Evolutionary conservation across 257 asterid genomes (phyloP), one percentile per base, ranked within the genome.

Genomic region (Solanum phureja): DNA sequence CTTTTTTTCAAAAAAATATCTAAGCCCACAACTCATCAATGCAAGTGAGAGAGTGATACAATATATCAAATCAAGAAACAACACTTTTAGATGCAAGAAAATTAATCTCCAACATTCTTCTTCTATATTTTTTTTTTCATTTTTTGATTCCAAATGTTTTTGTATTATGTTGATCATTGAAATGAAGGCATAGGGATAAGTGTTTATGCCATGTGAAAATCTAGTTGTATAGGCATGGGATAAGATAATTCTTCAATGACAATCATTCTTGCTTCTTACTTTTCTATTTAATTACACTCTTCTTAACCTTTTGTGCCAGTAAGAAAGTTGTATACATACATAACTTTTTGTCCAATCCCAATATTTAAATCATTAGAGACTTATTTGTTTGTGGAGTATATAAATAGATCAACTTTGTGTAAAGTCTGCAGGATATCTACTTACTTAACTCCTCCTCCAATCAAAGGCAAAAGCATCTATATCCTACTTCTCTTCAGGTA

Each of bases 211-310:
- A 94, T 91, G 98, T 94, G 95, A 71, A 94, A 75, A 34, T 90
- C 40, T 89, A 88, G 95, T 91, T 92, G 94, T 89, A 90, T 84
- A 89, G 92, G 95, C 93, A 95, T 95, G 97, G 98, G 95, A 91
- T 29, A n/a, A 86, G 88, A 91, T 92, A 86, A 87, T 75, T 91
- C 90, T 91, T 88, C 87, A 16, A 52, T 90, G 89, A 90, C 95
- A 91, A 89, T 93, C 91, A 95, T 93, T 91, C 94, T 89, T 86
- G 49, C 56, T 77, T 85, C n/a, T 42, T 77, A 21, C 40, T 62
- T 86, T 52, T 16, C 64, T 35, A 79, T 69, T 77, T 75, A 38
- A 75, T 77, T 77, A 77, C 84, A 4, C 12, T 42, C 62, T 76
- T 88, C 64, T 60, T 68, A 13, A 14, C 83, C 81, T 68, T 85